phyloP scores from a whole-genome alignment of 148 eudicot species.

The Oxyria digyna region DNA sequence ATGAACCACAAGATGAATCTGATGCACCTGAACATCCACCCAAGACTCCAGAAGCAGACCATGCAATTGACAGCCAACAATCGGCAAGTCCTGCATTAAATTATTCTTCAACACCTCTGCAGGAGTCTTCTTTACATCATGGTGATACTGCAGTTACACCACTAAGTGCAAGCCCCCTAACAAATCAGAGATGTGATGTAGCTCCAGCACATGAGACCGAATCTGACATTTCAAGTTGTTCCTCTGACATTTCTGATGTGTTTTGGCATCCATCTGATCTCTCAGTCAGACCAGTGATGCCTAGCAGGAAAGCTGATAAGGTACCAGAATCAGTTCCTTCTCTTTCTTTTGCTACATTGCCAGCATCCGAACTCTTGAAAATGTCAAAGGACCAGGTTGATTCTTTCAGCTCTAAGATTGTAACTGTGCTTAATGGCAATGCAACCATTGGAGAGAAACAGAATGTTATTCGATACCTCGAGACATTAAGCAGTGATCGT shows the following conservation, averaged over 20 bases:
- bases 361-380: slow-evolving; percentile 64
- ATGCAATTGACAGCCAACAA: slow-evolving; percentile 18
- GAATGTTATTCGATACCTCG: slow-evolving; percentile 73
- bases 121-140: slow-evolving; percentile 46
- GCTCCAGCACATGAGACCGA: slow-evolving; percentile 37
- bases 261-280: slow-evolving; percentile 99
- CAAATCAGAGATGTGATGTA: slow-evolving; percentile 38
- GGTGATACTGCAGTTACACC: slow-evolving; percentile 38
- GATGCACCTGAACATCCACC: slow-evolving; percentile 45
- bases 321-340: slow-evolving; percentile 39
- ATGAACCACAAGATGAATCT: slow-evolving; percentile 66
- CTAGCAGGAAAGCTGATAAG: slow-evolving; percentile 76
- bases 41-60: slow-evolving; percentile 37
- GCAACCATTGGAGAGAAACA: slow-evolving; percentile 62
- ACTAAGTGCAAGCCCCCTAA: slow-evolving; percentile 56
- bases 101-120: slow-evolving; percentile 15
- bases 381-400: slow-evolving; percentile 67
- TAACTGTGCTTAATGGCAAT: slow-evolving; percentile 45
- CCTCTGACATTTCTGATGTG: slow-evolving; percentile 54
- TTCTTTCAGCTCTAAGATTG: slow-evolving; percentile 33
- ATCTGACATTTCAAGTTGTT: slow-evolving; percentile 39
- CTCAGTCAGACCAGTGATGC: slow-evolving; percentile 98
- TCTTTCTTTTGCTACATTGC: slow-evolving; percentile 56
- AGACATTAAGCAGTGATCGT: slow-evolving; percentile 61
- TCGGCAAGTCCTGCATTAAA: slow-evolving; percentile 22